Evolutionary conservation across 164 flowering plant species (phyloP).

Genomic region (Euptelea pleiosperma): DNA sequence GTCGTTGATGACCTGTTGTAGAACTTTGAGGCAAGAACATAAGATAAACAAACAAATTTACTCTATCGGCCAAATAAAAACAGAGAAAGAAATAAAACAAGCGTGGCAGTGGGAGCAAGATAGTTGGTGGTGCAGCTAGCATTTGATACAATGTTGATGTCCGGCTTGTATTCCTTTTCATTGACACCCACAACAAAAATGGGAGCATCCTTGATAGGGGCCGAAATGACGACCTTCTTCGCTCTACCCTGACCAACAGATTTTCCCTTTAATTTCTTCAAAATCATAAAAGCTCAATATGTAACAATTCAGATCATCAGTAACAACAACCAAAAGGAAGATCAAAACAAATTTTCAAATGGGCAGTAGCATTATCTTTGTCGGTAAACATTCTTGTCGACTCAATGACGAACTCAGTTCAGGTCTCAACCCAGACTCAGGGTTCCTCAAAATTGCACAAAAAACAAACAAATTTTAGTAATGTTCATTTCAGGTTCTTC

Average conservation of each 20-base stretch:
- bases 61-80: no score
- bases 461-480: background rate
- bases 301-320: no score
- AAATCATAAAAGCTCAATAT: background rate
- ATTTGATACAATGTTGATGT: slow-evolving; percentile 77
- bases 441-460: slow-evolving; percentile 34
- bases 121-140: slow-evolving; percentile 98
- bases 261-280: background rate
- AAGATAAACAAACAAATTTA: background rate
- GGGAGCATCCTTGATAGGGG: slow-evolving; percentile 95
- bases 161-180: slow-evolving; percentile 72
- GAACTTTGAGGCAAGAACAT: no score
- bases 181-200: slow-evolving; percentile 98
- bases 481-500: no score
- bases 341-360: slow-evolving; percentile 37
- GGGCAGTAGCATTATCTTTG: slow-evolving; percentile 63
- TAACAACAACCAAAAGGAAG: background rate
- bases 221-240: slow-evolving; percentile 91
- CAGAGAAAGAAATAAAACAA: slow-evolving; percentile 8
- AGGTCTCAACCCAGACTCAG: slow-evolving; percentile 50
- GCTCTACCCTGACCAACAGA: slow-evolving; percentile 99
- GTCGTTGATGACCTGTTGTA: slow-evolving; percentile 59
- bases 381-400: slow-evolving; percentile 61
- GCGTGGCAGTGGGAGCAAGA: slow-evolving; percentile 93
- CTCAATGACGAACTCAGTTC: slow-evolving; percentile 54